Evolutionary conservation across 306 rosid genomes (phyloP), one percentile per base, ranked within the genome.

Genomic region (Ormosia semicastrata): DNA sequence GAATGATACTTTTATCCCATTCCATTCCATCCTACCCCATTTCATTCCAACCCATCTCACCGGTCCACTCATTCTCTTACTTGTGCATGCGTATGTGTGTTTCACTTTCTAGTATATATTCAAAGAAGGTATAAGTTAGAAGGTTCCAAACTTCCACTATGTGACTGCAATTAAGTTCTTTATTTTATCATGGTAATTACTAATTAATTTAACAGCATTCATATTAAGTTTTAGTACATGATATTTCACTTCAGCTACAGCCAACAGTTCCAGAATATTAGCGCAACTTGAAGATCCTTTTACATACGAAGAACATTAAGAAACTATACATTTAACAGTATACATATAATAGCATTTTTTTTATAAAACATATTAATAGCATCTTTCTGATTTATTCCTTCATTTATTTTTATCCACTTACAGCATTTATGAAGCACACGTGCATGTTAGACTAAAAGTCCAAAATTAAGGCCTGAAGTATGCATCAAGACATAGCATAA

Each of bases 201-300:
- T 39, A 36, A 24, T 24, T 24, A 24, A 24, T 24, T 24, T 18
- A 60, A 53, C 46, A 5, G 11, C 71, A 49, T 73, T 40, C 53
- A 33, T 44, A 36, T 41, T 14, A 69, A 68, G 69, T 53, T 67
- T 5, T 29, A 80, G 44, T 64, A 6, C 4, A 39, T 52, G 4
- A 18, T 66, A 44, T 43, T 71, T 18, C 64, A 17, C 17, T 11
- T 30, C 4, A 41, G 39, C 66, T 39, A 29, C 24, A 24, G 46
- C 71, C 50, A 81, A 70, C 56, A 32, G 43, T 40, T 50, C 41
- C 59, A 43, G 15, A 58, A 67, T 34, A 44, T 59, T 29, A 56
- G 75, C 78, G 18, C 66, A 70, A 33, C 67, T 11, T 71, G 50
- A 24, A 52, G 73, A 56, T 39, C 87, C 17, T 66, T 69, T 60